Base-by-base conservation (phyloP, 163 green algal genomes). In the Picocystis sp. region DNA sequence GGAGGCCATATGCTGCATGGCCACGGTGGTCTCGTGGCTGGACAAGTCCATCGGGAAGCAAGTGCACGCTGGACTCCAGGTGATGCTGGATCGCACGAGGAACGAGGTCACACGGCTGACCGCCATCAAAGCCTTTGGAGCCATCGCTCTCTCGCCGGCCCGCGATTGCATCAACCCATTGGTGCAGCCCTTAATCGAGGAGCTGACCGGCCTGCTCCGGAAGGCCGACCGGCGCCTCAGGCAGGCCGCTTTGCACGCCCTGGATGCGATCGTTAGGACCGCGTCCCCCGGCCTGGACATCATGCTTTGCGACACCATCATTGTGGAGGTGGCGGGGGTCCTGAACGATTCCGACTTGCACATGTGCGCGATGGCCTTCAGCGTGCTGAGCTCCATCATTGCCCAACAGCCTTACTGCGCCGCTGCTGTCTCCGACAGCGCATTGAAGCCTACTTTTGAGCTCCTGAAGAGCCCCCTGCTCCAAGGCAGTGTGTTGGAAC, bases 41-140 rank as follows among this genome's bases (percentile, higher is more conserved):
- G 82, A 72, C 1, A 83, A 92, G 61, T 22, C 61, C 24, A 57
- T 87, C 8, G 29, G 29, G 5, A 8, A 38, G 29, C 29, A 38
- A 38, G 29, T 38, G 29, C 29, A 38, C 8, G 29, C 29, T 38
- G 29, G 29, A 12, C 50, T 81, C 56, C 60, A 67, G n/a, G 47
- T 87, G 50, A 70, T 96, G 57, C 71, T 94, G 50, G 87, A 96
- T 17, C 71, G 82, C 10, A 63, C 93, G 60, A 69, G 67, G 34
- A 94, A 92, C 58, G 88, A 96, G 58, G 84, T 83, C 29, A 97
- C 87, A 0, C 74, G 86, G 11, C 70, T 94, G 38, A 62, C 79
- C 2, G 81, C 85, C 0, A 78, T 93, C 5, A 81, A 86, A 49
- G 85, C 76, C 3, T 65, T 89, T 43, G 61, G 52, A 17, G 69